A percentile compares a stretch with the other conserved stretches of the same genome.
Evolutionary conservation across 2,329 filamentous ascomycete genomes (phyloP).

Genomic region (Penicillium griseofulvum): DNA sequence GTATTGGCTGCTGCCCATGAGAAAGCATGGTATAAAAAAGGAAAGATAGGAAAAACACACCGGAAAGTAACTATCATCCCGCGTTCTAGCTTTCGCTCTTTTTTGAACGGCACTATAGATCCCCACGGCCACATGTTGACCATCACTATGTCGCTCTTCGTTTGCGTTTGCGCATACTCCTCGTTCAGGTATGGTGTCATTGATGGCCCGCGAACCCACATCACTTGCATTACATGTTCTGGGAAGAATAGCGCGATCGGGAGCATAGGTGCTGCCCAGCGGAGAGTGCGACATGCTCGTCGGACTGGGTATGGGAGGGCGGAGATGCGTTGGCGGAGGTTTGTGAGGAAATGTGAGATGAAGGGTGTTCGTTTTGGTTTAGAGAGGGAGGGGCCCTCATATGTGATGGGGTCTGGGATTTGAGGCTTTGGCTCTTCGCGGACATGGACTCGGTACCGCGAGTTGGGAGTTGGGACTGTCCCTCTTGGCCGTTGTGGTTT

Average conservation of each 20-base stretch:
- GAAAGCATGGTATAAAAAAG: neutral
- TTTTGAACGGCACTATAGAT: slow-evolving; percentile 53
- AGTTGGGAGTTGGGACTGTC: neutral
- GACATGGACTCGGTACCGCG: slow-evolving; percentile 1
- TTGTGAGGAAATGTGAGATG: slow-evolving; percentile 23
- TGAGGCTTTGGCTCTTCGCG: neutral
- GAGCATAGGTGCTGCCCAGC: slow-evolving; percentile 32
- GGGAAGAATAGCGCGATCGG: slow-evolving; percentile 42
- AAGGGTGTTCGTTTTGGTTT: neutral
- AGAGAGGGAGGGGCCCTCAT: neutral
- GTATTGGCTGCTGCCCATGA: neutral
- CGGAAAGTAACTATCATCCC: slow-evolving; percentile 73
- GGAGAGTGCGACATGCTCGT: slow-evolving; percentile 26
- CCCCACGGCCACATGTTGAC: slow-evolving; percentile 41
- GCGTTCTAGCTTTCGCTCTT: slow-evolving; percentile 58
- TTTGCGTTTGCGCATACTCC: slow-evolving; percentile 51
- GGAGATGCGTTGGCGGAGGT: slow-evolving; percentile 29
- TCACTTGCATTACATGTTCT: slow-evolving; percentile 42
- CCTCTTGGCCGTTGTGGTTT: slow-evolving; percentile 1
- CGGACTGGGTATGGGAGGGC: slow-evolving; percentile 29
- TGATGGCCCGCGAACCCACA: slow-evolving; percentile 52
- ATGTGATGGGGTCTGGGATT: neutral
- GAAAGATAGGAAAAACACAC: slow-evolving; percentile 17
- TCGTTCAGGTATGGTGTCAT: slow-evolving; percentile 78
- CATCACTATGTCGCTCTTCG: slow-evolving; percentile 43